phyloP scores from a whole-genome alignment of 2,329 filamentous ascomycete species.

The Elsinoe fawcettii region DNA sequence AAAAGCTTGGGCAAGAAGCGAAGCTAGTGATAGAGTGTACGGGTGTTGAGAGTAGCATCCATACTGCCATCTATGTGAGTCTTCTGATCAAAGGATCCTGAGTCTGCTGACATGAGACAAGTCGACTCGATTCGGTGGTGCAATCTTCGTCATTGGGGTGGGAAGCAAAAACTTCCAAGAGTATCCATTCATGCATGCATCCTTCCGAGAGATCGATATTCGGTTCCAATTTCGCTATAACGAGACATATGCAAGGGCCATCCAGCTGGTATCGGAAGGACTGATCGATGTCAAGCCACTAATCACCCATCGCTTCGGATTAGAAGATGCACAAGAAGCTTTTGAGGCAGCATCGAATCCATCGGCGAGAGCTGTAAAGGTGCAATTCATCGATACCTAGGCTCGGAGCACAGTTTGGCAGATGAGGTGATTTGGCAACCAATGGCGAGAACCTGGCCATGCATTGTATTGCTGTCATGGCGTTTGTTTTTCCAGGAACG shows the following conservation, averaged over 20 bases:
- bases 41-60: conserved; percentile 29
- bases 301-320: conserved; percentile 11
- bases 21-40: conserved; percentile 30
- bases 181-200: conserved; percentile 35
- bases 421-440: background rate
- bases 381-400: conserved; percentile 8
- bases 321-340: background rate
- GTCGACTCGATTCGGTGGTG: conserved; percentile 28
- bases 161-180: conserved; percentile 29
- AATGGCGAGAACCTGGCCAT: background rate
- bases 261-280: conserved; percentile 20
- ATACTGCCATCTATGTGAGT: conserved; percentile 29
- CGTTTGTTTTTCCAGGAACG: background rate
- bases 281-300: conserved; percentile 14
- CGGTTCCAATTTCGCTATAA: conserved; percentile 35
- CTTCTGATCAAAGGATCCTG: no score
- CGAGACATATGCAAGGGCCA: conserved; percentile 36
- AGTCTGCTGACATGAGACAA: background rate
- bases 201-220: conserved; percentile 33
- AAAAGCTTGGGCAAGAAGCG: conserved; percentile 22
- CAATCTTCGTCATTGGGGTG: conserved; percentile 32
- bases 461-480: background rate
- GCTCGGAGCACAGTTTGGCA: background rate
- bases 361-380: conserved; percentile 9
- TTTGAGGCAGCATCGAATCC: conserved; percentile 20